These are phyloP conservation scores for Penicillium sp. DNA, from an alignment of 2,329 filamentous ascomycete genomes.

Conservation along the genomic window DNA sequence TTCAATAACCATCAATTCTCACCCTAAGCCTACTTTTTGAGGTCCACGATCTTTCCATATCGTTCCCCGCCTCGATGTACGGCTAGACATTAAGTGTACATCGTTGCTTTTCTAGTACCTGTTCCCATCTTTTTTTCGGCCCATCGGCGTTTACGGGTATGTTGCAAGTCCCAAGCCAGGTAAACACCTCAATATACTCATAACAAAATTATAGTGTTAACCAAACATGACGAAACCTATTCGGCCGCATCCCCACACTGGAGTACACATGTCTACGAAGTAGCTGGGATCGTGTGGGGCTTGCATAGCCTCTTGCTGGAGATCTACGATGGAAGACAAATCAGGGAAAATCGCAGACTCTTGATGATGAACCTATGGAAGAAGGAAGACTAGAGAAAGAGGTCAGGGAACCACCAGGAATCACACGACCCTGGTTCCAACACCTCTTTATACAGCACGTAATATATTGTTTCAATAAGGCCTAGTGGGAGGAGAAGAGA, in stretches of 20 bases:
- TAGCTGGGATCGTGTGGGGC: background rate
- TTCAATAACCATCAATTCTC: no score
- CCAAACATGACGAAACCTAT: background rate
- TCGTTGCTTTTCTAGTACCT: no score
- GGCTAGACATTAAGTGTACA: no score
- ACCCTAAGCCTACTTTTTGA: no score
- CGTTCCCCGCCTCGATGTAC: no score
- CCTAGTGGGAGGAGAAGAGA: background rate
- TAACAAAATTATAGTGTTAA: background rate
- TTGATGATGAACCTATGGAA: no score
- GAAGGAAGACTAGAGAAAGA: no score
- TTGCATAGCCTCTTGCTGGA: background rate
- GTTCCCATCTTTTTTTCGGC: background rate
- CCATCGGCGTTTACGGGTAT: background rate
- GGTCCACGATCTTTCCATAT: no score
- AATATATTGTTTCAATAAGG: background rate
- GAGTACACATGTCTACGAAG: background rate
- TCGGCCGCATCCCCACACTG: background rate
- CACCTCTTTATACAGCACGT: background rate
- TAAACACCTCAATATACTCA: background rate
- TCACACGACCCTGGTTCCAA: no score
- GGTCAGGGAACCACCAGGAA: no score
- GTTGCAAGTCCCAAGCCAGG: background rate
- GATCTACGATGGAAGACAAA: no score
- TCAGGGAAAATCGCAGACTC: no score